Percentiles rank a stretch among this genome's conserved stretches.
Conservation (phyloP, 345 rosid species). For the Psidium friedrichsthalianum region DNA sequence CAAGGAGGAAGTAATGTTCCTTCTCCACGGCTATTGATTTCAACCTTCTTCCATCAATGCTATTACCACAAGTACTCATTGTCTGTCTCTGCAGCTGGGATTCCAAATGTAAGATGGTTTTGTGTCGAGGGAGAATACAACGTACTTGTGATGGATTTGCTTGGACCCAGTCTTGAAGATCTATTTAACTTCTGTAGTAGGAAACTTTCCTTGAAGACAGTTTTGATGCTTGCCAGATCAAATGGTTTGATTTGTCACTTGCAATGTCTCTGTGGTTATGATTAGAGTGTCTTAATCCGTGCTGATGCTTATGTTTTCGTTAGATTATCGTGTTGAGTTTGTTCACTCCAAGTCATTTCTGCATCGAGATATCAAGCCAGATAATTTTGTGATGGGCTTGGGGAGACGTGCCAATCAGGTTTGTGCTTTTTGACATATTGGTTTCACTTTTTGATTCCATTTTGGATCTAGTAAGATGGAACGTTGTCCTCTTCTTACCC, state of each 20-base stretch:
- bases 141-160: conserved; percentile 92
- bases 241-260: conserved; percentile 39
- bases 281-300: not conserved
- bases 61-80: not conserved
- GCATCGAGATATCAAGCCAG: conserved; percentile 95
- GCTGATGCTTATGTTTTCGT: not conserved
- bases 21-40: not conserved
- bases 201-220: conserved; percentile 80
- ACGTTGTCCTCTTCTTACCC: not conserved
- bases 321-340: conserved; percentile 87
- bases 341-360: conserved; percentile 88
- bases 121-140: conserved; percentile 88
- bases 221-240: conserved; percentile 99
- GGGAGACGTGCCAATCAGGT: conserved; percentile 96
- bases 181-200: conserved; percentile 80
- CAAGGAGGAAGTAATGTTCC: conserved; percentile 80
- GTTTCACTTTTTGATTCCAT: not conserved
- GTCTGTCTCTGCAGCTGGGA: conserved; percentile 55
- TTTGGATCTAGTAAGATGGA: not conserved
- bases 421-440: not conserved
- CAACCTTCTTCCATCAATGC: not conserved
- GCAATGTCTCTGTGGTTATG: not conserved
- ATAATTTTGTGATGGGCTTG: conserved; percentile 92
- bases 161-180: conserved; percentile 97
- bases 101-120: conserved; percentile 86